Evolutionary conservation across 2,329 filamentous ascomycete species (phyloP), one percentile per base, ranked within the genome.

Genomic region (Paramyrothecium roridum): DNA sequence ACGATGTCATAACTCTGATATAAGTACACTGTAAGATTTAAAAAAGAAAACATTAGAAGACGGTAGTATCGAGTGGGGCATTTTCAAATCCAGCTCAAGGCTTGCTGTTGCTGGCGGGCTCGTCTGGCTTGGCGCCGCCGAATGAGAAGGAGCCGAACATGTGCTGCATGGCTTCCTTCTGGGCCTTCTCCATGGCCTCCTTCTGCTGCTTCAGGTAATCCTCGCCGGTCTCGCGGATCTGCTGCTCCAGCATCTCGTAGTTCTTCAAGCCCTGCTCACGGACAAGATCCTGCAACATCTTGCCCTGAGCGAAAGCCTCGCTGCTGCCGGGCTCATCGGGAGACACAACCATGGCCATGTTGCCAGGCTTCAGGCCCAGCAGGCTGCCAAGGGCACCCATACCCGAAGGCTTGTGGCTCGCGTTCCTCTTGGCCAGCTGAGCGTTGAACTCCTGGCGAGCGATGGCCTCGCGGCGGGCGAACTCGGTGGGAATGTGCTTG

Each of bases 181-280:
- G 90, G 59, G 87, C 81, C 79, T 91, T 93, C 80, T 97, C 93
- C 77, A 93, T 88, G 70, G 90, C 84, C 50, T 87, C 87, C 47
- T 90, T 89, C 80, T 96, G 93, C 73, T 98, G 93, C 79, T 93
- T 93, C 63, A 99, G 80, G 91, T 93, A 97, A 76, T 93, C 91
- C 72, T 93, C 91, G 52, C 93, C 95, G 69, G 98, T 95, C 73
- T 96, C 89, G 49, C 89, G 83, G 65, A 99, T 96, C 76, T 96
- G 89, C 74, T 87, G 88, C 73, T 98, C 93, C 59, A 98, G 82
- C 63, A 87, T 76, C 78, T 96, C 85, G 74, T 98, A 99, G 73
- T 93, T 89, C 71, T 88, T 88, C 76, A 93, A 90, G 34, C 95
- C 95, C 51, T 92, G 84, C 76, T 99, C 95, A 51, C 95, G 87